phyloP scores from a whole-genome alignment of 352 stramenopile genomes.

The Globisporangium abappressorium region DNA sequence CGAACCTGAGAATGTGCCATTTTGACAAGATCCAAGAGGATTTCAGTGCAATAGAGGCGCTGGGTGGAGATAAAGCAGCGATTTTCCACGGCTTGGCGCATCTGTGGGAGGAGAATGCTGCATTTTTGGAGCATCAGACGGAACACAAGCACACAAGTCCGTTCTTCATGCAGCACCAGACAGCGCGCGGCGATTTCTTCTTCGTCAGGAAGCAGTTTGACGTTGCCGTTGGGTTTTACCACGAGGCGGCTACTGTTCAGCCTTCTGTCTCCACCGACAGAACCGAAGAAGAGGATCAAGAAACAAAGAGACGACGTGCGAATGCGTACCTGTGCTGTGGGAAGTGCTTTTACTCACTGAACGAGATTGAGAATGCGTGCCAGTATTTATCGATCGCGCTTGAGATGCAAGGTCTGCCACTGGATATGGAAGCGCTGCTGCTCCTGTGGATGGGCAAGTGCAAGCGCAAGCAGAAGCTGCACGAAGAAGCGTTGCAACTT shows the following conservation, averaged over 20 bases:
- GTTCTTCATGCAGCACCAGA: conserved; percentile 56
- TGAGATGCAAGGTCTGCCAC: conserved; percentile 28
- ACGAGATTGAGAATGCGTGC: conserved; percentile 42
- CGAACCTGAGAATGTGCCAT: conserved; percentile 55
- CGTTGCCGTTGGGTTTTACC: conserved; percentile 45
- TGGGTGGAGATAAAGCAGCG: conserved; percentile 67
- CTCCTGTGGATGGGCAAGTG: conserved; percentile 66
- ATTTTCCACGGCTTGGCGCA: conserved; percentile 75
- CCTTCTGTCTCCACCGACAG: neutral
- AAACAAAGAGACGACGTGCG: conserved; percentile 39
- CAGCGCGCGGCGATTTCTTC: conserved; percentile 53
- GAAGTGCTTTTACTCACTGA: conserved; percentile 64
- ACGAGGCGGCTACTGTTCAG: conserved; percentile 35
- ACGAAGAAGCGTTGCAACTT: conserved; percentile 42
- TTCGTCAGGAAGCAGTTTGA: conserved; percentile 63
- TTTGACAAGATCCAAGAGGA: conserved; percentile 50
- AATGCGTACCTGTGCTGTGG: conserved; percentile 46
- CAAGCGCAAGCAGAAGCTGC: conserved; percentile 46
- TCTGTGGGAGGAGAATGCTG: conserved; percentile 62
- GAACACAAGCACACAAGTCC: conserved; percentile 34
- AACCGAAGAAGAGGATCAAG: conserved; percentile 26
- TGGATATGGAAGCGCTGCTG: conserved; percentile 45
- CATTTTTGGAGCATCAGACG: conserved; percentile 41
- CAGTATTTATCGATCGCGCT: conserved; percentile 41
- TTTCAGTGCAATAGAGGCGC: conserved; percentile 48